phyloP scores from a whole-genome alignment of 2,329 filamentous ascomycete species.

The Talaromyces sp. region DNA sequence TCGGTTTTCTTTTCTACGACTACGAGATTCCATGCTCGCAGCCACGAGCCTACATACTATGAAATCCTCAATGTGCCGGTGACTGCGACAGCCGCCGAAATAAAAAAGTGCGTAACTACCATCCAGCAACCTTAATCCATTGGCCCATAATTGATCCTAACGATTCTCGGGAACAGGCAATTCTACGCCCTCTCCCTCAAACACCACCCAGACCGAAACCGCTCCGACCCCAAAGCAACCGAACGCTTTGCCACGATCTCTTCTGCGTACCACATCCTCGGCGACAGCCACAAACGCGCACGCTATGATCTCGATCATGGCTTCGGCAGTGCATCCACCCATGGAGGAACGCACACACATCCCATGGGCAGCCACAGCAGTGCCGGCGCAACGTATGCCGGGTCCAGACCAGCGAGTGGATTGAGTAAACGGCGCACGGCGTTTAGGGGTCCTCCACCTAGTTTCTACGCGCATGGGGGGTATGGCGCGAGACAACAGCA shows the following conservation, averaged over 20 bases:
- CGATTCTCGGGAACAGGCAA: conserved; percentile 37
- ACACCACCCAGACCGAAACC: conserved; percentile 92
- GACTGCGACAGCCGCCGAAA: conserved; percentile 68
- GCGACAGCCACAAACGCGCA: conserved; percentile 68
- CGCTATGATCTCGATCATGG: conserved; percentile 68
- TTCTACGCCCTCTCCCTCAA: conserved; percentile 91
- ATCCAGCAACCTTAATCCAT: neutral
- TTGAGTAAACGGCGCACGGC: conserved; percentile 70
- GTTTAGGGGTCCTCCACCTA: conserved; percentile 83
- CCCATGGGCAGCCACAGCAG: conserved; percentile 56
- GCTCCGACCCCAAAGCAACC: conserved; percentile 66
- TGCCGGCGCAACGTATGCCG: conserved; percentile 49
- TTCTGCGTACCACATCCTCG: conserved; percentile 77
- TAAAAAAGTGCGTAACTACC: conserved; percentile 66
- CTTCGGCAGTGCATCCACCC: conserved; percentile 32
- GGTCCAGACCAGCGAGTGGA: conserved; percentile 71
- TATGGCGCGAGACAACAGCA: conserved; percentile 46
- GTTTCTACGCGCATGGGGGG: conserved; percentile 78
- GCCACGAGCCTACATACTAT: conserved; percentile 58
- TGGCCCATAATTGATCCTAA: neutral
- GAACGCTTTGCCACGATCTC: conserved; percentile 77
- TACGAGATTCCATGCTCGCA: conserved; percentile 8
- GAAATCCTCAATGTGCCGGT: conserved; percentile 71
- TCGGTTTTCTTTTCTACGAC: conserved; percentile 35
- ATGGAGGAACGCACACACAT: conserved; percentile 31